phyloP scores from a whole-genome alignment of 495 filamentous ascomycete genomes.

The Pseudotulostoma volvatum region DNA sequence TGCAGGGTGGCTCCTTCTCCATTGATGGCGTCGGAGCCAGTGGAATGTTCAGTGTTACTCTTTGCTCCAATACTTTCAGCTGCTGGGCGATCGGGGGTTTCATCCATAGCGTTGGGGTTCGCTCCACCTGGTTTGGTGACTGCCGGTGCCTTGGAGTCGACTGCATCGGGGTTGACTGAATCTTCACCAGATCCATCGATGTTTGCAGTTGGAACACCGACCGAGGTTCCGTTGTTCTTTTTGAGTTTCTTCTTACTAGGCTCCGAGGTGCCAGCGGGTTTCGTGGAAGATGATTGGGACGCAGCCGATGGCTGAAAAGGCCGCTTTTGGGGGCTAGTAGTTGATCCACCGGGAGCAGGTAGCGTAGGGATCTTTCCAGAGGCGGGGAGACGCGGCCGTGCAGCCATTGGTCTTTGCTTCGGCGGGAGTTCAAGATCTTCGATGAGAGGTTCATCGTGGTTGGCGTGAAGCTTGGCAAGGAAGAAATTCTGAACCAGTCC shows the following conservation, averaged over 20 bases:
- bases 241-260: conserved; percentile 34
- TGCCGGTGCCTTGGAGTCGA: conserved; percentile 13
- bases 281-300: conserved; percentile 10
- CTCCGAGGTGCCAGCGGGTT: conserved; percentile 10
- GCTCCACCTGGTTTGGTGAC: conserved; percentile 1
- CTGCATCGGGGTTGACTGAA: conserved; percentile 7
- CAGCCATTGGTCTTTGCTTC: conserved; percentile 71
- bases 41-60: conserved; percentile 4
- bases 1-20: background rate
- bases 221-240: conserved; percentile 25
- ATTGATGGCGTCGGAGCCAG: background rate
- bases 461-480: conserved; percentile 66
- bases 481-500: conserved; percentile 82
- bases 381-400: conserved; percentile 66
- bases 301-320: conserved; percentile 31
- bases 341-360: conserved; percentile 15
- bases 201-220: conserved; percentile 17
- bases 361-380: conserved; percentile 68
- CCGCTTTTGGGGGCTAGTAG: conserved; percentile 67
- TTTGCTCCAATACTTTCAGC: conserved; percentile 1
- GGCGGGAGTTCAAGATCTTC: conserved; percentile 91
- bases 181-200: conserved; percentile 15
- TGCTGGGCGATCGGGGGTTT: conserved; percentile 1
- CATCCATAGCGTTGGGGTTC: conserved; percentile 6
- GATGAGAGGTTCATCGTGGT: conserved; percentile 62